phyloP scores from a whole-genome alignment of 2,329 filamentous ascomycete species.

The Aotearoamyces nothofagi region DNA sequence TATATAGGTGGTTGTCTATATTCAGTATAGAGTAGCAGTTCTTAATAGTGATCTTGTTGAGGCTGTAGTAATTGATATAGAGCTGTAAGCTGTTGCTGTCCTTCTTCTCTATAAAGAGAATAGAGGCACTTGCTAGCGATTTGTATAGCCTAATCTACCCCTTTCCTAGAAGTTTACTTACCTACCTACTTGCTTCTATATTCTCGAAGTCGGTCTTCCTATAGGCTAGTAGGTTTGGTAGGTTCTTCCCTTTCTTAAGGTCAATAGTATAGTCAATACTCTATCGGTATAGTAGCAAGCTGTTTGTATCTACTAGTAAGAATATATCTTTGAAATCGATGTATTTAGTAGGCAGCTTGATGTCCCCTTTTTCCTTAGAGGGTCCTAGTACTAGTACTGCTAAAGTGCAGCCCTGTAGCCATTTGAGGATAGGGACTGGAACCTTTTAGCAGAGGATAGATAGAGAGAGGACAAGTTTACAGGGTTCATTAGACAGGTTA shows the following conservation, averaged over 20 bases:
- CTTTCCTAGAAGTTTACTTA: constrained; percentile 6
- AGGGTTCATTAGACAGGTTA: too few relatives aligned
- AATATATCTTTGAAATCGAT: too few relatives aligned
- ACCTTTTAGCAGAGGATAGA: too few relatives aligned
- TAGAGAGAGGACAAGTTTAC: too few relatives aligned
- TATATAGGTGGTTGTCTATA: constrained; percentile 12
- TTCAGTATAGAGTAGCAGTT: constrained; percentile 14
- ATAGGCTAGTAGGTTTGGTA: too few relatives aligned
- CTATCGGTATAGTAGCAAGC: constrained; percentile 1
- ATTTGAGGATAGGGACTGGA: too few relatives aligned
- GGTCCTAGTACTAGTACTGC: too few relatives aligned
- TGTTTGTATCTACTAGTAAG: constrained; percentile 1
- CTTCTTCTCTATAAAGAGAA: constrained; percentile 9
- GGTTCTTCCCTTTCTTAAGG: constrained; percentile 2
- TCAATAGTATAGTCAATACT: constrained; percentile 4
- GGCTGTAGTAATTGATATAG: constrained; percentile 13
- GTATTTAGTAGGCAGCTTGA: too few relatives aligned
- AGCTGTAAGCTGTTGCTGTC: constrained; percentile 9
- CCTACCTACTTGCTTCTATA: too few relatives aligned
- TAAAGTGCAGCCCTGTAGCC: too few relatives aligned
- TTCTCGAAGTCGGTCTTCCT: too few relatives aligned
- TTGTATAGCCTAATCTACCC: constrained; percentile 7
- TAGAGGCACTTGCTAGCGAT: constrained; percentile 2
- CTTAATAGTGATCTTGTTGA: constrained; percentile 16
- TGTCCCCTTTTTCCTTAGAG: too few relatives aligned